A percentile compares a stretch with the other conserved stretches of the same genome.
phyloP scores from a whole-genome alignment of 176 grass and related monocot species.

The Zea luxurians region DNA sequence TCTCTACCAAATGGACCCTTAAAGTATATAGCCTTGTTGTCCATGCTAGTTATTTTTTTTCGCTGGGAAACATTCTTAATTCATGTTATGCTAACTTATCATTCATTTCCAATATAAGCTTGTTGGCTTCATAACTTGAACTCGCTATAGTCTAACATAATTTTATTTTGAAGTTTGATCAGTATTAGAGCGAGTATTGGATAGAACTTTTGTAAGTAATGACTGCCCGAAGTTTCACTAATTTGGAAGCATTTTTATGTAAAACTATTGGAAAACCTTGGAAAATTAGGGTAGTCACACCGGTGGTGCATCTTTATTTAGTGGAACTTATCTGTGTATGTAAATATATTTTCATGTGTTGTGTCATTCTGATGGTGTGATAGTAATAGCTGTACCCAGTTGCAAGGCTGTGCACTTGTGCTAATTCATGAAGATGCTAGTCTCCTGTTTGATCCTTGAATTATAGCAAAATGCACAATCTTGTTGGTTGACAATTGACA shows the following conservation, averaged over 20 bases:
- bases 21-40: not conserved
- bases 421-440: slow-evolving; percentile 22
- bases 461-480: not conserved
- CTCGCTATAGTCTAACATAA: slow-evolving; percentile 10
- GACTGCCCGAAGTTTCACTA: not conserved
- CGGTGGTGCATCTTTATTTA: not conserved
- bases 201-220: not conserved
- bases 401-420: slow-evolving; percentile 13
- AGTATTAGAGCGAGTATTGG: slow-evolving; percentile 1
- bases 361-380: slow-evolving; percentile 4
- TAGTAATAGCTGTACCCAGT: not conserved
- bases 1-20: not conserved
- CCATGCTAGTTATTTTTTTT: not conserved
- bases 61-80: not conserved
- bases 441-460: slow-evolving; percentile 19
- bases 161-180: not conserved
- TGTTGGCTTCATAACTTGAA: not conserved
- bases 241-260: not conserved
- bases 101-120: not conserved
- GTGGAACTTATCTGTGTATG: not conserved
- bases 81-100: slow-evolving; percentile 2
- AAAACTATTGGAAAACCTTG: not conserved
- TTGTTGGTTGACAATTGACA: slow-evolving; percentile 22
- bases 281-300: not conserved
- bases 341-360: not conserved